Percentiles rank a stretch among this genome's conserved stretches.
Conservation (phyloP, 2,329 filamentous ascomycete species). For the Pseudogymnoascus sp. region DNA sequence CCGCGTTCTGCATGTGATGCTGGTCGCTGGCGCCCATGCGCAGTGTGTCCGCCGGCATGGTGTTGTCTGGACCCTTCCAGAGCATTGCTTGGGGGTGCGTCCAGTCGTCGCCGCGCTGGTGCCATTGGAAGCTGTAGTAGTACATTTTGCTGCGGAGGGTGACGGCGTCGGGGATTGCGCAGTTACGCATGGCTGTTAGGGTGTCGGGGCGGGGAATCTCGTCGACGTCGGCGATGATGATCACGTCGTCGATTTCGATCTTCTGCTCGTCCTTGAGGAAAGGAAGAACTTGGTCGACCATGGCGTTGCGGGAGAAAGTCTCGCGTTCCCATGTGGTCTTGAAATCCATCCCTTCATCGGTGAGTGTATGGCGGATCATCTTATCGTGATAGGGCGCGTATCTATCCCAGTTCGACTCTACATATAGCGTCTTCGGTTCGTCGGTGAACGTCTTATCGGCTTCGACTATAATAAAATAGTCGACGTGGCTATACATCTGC, state of each 20-base stretch:
- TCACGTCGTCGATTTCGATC: constrained; percentile 33
- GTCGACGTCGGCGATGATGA: constrained; percentile 40
- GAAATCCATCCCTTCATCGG: constrained; percentile 36
- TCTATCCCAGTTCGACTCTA: constrained; percentile 44
- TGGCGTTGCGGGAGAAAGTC: constrained; percentile 46
- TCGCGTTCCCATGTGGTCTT: constrained; percentile 43
- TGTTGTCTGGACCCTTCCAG: constrained; percentile 31
- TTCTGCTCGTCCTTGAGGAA: constrained; percentile 28
- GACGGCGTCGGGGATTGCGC: constrained; percentile 28
- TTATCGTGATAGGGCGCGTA: constrained; percentile 49
- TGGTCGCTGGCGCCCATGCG: constrained; percentile 27
- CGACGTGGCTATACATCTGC: constrained; percentile 48
- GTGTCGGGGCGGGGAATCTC: constrained; percentile 36
- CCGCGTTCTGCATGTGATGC: constrained; percentile 30
- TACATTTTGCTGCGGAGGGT: constrained; percentile 32
- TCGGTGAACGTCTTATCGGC: constrained; percentile 51
- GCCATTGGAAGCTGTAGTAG: constrained; percentile 35
- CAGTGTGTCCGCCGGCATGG: constrained; percentile 35
- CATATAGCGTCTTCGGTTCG: constrained; percentile 44
- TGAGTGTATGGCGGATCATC: constrained; percentile 52
- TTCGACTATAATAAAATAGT: constrained; percentile 60
- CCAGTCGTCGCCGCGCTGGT: constrained; percentile 32
- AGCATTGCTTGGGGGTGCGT: constrained; percentile 39
- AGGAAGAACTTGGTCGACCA: constrained; percentile 46
- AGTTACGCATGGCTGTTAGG: constrained; percentile 30